Conservation (phyloP, 768 basidiomycete genomes). For the Mycena polygramma region DNA sequence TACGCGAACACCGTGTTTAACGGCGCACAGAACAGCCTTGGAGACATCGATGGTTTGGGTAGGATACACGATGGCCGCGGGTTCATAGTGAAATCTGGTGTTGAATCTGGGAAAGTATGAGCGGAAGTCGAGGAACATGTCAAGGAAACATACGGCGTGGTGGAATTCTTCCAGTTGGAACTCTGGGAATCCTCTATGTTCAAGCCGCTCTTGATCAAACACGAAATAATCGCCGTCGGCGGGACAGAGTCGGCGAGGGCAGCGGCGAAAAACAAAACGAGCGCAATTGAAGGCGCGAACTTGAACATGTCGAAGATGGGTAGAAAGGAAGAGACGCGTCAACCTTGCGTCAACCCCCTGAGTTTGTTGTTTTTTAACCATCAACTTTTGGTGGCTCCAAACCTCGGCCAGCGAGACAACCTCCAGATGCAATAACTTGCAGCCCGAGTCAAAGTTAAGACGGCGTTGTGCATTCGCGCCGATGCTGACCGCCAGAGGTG, state of each 20-base stretch:
- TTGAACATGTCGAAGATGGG: constrained; percentile 9
- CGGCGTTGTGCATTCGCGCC: too few relatives aligned
- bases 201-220: constrained; percentile 15
- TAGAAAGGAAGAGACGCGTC: constrained; percentile 1
- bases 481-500: too few relatives aligned
- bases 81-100: constrained; percentile 23
- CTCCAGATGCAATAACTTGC: too few relatives aligned
- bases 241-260: constrained; percentile 19
- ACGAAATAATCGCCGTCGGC: constrained; percentile 15
- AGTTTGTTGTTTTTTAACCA: neutral
- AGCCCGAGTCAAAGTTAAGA: too few relatives aligned
- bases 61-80: constrained; percentile 27
- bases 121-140: neutral
- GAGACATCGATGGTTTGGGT: constrained; percentile 15
- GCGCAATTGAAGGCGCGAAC: constrained; percentile 5
- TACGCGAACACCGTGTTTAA: constrained; percentile 14
- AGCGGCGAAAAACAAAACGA: constrained; percentile 14
- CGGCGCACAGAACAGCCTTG: constrained; percentile 21
- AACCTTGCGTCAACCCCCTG: neutral
- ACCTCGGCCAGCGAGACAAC: too few relatives aligned
- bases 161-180: constrained; percentile 10
- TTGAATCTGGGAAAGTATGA: constrained; percentile 14
- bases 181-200: constrained; percentile 23
- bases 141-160: constrained; percentile 11
- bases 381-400: too few relatives aligned